phyloP scores from a whole-genome alignment of 2,329 filamentous ascomycete genomes.

The Xylaria sp. region DNA sequence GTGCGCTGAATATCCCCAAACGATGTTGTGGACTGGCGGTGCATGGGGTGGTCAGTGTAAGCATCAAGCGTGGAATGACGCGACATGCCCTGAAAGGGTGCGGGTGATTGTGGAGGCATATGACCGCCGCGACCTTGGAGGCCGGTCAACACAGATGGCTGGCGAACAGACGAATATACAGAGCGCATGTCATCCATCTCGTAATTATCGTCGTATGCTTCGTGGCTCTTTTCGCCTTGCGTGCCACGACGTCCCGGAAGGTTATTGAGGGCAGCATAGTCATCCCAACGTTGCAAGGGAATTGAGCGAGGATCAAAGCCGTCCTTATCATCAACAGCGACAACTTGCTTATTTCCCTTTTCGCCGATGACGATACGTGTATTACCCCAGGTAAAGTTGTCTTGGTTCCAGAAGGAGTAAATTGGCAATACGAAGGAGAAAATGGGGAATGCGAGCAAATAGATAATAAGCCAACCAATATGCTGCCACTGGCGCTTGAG shows the following conservation, averaged over 20 bases:
- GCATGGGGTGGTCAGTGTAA: conserved; percentile 64
- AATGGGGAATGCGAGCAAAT: conserved; percentile 93
- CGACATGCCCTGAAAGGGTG: conserved; percentile 68
- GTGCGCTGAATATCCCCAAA: conserved; percentile 64
- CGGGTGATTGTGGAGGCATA: conserved; percentile 86
- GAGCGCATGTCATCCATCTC: conserved; percentile 99
- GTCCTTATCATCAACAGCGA: conserved; percentile 83
- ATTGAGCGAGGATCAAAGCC: conserved; percentile 92
- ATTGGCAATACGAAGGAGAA: conserved; percentile 91
- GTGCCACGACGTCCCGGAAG: conserved; percentile 90
- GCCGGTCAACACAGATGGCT: conserved; percentile 86
- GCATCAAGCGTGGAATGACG: conserved; percentile 58
- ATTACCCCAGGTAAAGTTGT: conserved; percentile 99
- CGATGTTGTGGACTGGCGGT: conserved; percentile 79
- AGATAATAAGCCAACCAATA: conserved; percentile 99
- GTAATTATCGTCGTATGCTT: conserved; percentile 79
- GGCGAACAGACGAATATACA: conserved; percentile 91
- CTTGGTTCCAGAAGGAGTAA: conserved; percentile 99
- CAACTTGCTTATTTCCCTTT: conserved; percentile 88
- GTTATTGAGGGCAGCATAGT: conserved; percentile 87
- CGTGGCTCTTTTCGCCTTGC: conserved; percentile 71
- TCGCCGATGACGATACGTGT: conserved; percentile 97
- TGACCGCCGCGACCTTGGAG: conserved; percentile 77
- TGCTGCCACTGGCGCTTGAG: conserved; percentile 98
- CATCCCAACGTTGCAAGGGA: conserved; percentile 96